These are phyloP conservation scores for Carallia brachiata DNA, from an alignment of 345 rosid genomes.

Conservation along the genomic window DNA sequence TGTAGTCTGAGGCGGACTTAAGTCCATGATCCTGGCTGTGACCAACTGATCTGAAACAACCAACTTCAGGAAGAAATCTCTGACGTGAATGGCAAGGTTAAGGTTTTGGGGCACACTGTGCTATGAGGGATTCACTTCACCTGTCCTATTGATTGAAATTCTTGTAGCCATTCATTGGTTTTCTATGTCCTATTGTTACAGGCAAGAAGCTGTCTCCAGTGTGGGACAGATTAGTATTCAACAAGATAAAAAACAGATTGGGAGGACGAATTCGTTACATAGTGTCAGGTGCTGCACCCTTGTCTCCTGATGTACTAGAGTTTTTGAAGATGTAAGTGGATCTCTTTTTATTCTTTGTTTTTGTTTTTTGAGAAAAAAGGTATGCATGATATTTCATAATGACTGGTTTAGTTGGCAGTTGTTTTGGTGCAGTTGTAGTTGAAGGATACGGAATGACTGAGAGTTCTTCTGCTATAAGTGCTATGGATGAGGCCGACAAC, in stretches of 20 bases:
- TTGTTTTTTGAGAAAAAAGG: background rate
- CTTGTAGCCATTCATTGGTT: background rate
- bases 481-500: slow-evolving; percentile 60
- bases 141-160: no score
- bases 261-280: slow-evolving; percentile 90
- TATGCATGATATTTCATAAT: background rate
- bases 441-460: slow-evolving; percentile 89
- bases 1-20: no score
- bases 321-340: slow-evolving; percentile 79
- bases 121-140: no score
- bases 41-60: no score
- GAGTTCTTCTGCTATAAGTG: slow-evolving; percentile 54
- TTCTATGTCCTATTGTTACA: slow-evolving; percentile 22
- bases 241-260: slow-evolving; percentile 82
- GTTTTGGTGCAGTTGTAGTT: slow-evolving; percentile 71
- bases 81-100: no score
- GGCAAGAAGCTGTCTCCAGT: slow-evolving; percentile 91
- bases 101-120: no score
- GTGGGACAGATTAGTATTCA: slow-evolving; percentile 97
- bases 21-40: no score
- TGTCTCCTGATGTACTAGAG: slow-evolving; percentile 94
- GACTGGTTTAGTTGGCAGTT: slow-evolving; percentile 41
- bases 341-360: slow-evolving; percentile 12
- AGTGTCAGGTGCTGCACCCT: slow-evolving; percentile 90
- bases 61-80: no score